These are phyloP conservation scores for Colletotrichum cuscutae DNA, from an alignment of 2,329 filamentous ascomycete species.

Conservation along the genomic window DNA sequence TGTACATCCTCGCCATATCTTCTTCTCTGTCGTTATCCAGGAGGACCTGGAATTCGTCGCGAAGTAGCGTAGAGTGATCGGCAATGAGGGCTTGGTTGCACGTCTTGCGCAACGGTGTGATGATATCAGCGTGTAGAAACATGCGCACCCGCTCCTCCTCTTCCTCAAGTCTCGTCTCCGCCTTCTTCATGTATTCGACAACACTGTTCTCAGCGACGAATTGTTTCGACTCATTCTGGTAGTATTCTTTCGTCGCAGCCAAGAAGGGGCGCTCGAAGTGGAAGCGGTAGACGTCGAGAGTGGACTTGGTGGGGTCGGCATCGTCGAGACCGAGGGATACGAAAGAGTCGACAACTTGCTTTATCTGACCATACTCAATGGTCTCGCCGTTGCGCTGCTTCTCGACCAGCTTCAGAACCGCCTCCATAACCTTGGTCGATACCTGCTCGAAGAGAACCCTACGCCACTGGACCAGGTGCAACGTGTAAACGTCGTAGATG, in stretches of 20 bases:
- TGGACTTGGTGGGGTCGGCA: conserved; percentile 91
- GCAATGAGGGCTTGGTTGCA: conserved; percentile 92
- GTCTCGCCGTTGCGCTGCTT: conserved; percentile 98
- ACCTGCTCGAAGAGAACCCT: conserved; percentile 88
- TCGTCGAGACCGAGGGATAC: conserved; percentile 95
- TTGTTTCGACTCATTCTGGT: conserved; percentile 89
- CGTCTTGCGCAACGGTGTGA: conserved; percentile 81
- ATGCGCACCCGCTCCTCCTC: conserved; percentile 94
- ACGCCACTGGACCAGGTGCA: conserved; percentile 96
- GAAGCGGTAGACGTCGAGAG: conserved; percentile 91
- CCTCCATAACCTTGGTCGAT: conserved; percentile 90
- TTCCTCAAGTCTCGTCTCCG: conserved; percentile 86
- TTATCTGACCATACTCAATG: conserved; percentile 96
- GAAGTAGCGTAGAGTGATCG: conserved; percentile 84
- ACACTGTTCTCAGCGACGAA: conserved; percentile 98
- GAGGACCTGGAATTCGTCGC: conserved; percentile 95
- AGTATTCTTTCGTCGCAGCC: conserved; percentile 84
- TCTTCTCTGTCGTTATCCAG: conserved; percentile 95
- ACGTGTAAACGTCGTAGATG: conserved; percentile 96
- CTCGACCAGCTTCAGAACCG: conserved; percentile 93
- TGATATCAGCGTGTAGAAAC: conserved; percentile 92
- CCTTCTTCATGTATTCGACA: conserved; percentile 99
- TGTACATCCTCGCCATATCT: conserved; percentile 97
- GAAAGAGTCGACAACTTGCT: conserved; percentile 96
- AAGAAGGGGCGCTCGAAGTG: conserved; percentile 96